Evolutionary conservation across 495 filamentous ascomycete species (phyloP).

Genomic region (Hypoxylon trugodes): DNA sequence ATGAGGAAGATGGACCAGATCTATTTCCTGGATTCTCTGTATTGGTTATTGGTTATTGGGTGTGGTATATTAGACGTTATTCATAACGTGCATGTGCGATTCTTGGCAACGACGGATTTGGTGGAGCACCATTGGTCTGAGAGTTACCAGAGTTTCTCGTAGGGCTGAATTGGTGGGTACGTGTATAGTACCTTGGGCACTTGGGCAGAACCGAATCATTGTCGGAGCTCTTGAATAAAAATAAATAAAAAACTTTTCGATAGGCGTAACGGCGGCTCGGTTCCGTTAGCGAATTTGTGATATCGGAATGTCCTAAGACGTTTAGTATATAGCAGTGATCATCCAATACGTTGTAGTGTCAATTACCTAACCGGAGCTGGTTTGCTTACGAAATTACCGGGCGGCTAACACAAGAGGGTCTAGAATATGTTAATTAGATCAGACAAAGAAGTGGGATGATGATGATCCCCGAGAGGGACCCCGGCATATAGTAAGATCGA

Average conservation of each 20-base stretch:
- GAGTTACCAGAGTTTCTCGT: conserved; percentile 24
- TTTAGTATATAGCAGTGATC: background rate
- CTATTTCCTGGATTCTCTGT: conserved; percentile 9
- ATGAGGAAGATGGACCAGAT: conserved; percentile 10
- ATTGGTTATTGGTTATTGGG: conserved; percentile 18
- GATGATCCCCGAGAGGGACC: too few species aligned
- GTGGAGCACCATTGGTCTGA: conserved; percentile 36
- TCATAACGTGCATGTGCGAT: conserved; percentile 27
- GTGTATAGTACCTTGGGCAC: conserved; percentile 25
- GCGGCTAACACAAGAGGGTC: too few species aligned
- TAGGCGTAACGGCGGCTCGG: conserved; percentile 37
- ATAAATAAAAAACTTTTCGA: too few species aligned
- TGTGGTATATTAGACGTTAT: conserved; percentile 20
- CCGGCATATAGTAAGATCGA: too few species aligned
- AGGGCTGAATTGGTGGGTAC: conserved; percentile 48
- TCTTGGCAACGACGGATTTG: conserved; percentile 27
- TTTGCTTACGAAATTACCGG: too few species aligned
- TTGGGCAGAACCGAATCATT: conserved; percentile 3
- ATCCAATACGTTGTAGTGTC: too few species aligned
- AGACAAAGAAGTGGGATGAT: too few species aligned
- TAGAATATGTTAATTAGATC: too few species aligned
- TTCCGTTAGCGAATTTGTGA: conserved; percentile 16
- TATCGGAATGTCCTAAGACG: background rate
- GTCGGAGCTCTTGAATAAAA: conserved; percentile 1
- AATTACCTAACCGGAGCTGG: too few species aligned